A percentile compares a stretch with the other conserved stretches of the same genome.
Evolutionary conservation across 2,329 filamentous ascomycete species (phyloP).

Genomic region (Cladosporium sp.): DNA sequence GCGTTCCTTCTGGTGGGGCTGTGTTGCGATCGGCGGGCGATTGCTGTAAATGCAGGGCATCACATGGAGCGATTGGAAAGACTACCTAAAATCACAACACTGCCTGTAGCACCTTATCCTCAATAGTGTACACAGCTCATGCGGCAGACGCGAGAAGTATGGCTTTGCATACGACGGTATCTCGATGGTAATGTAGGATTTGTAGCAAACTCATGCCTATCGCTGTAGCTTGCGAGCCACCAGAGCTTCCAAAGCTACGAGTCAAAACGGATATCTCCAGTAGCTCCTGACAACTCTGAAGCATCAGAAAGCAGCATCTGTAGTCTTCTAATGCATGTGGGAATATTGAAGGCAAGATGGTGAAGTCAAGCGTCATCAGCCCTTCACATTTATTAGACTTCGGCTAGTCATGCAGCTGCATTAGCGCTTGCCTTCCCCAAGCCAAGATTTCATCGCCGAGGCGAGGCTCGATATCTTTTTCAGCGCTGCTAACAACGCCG

Average conservation of each 20-base stretch:
- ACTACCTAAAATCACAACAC: too few species aligned
- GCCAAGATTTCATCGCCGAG: constrained; percentile 11
- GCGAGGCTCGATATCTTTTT: constrained; percentile 7
- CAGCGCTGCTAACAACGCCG: neutral
- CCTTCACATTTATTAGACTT: neutral
- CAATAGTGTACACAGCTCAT: too few species aligned
- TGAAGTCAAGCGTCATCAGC: too few species aligned
- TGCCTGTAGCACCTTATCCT: too few species aligned
- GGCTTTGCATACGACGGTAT: neutral
- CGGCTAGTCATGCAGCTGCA: neutral
- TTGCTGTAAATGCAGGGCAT: neutral
- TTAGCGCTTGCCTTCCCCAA: constrained; percentile 1
- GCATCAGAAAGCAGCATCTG: too few species aligned
- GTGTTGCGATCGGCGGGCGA: neutral
- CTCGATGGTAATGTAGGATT: neutral
- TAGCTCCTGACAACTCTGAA: too few species aligned
- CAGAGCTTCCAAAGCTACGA: neutral
- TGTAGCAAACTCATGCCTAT: neutral
- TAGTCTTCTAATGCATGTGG: too few species aligned
- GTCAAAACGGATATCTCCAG: too few species aligned
- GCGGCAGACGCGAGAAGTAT: too few species aligned
- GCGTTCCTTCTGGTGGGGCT: neutral
- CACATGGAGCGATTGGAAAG: too few species aligned
- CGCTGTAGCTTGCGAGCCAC: neutral
- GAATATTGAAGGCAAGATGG: too few species aligned